Conservation (phyloP, 768 basidiomycete genomes). For the Gymnopilus junonius region DNA sequence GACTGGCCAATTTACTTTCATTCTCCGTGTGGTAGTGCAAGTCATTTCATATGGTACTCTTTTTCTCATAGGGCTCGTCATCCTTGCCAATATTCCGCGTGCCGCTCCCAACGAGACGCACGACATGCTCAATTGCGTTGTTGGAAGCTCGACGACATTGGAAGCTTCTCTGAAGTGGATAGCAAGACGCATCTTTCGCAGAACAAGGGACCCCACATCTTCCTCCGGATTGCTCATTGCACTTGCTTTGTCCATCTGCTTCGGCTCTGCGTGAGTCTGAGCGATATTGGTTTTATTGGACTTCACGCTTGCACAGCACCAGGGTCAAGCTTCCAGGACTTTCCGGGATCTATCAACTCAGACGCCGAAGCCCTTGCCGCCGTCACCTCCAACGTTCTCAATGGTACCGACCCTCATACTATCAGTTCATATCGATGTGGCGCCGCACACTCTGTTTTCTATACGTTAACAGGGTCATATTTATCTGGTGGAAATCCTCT, state of each 20-base stretch:
- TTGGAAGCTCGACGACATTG: conserved; percentile 18
- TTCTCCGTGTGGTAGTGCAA: conserved; percentile 28
- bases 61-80: conserved; percentile 20
- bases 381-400: conserved; percentile 1
- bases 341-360: conserved; percentile 18
- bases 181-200: conserved; percentile 14
- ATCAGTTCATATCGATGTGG: conserved; percentile 1
- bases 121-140: conserved; percentile 24
- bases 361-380: conserved; percentile 13
- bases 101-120: conserved; percentile 26
- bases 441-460: neutral
- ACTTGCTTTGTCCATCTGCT: conserved; percentile 17
- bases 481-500: too few relatives aligned
- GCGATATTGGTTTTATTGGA: conserved; percentile 10
- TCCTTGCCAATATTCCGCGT: too few relatives aligned
- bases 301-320: conserved; percentile 12
- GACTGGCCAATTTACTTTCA: conserved; percentile 29
- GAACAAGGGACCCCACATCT: conserved; percentile 16
- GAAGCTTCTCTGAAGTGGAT: conserved; percentile 22
- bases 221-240: conserved; percentile 20
- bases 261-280: conserved; percentile 9
- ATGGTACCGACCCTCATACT: neutral
- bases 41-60: conserved; percentile 23
- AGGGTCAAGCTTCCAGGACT: conserved; percentile 12
- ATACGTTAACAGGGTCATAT: neutral